Percentiles rank a stretch among this genome's conserved stretches.
phyloP scores from a whole-genome alignment of 495 filamentous ascomycete genomes.

The Aspergillus olivimuriae region DNA sequence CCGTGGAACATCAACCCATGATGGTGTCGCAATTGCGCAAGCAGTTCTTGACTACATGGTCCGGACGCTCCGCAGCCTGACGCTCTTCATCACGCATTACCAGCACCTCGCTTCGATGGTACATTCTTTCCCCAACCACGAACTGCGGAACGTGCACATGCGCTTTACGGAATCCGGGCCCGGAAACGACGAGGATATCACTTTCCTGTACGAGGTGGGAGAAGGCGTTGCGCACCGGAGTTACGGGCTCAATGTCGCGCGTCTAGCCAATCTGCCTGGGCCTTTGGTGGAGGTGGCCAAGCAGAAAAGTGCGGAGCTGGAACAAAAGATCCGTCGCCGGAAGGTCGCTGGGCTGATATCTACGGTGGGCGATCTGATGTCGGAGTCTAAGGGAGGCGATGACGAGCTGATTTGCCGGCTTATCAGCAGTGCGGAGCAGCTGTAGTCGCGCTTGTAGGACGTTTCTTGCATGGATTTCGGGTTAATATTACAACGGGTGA shows the following conservation, averaged over 20 bases:
- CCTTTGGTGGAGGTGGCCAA: conserved; percentile 71
- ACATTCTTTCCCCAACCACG: conserved; percentile 51
- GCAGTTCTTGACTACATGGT: conserved; percentile 83
- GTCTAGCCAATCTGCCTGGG: conserved; percentile 74
- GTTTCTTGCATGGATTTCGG: too few relatives aligned
- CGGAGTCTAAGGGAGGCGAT: conserved; percentile 15
- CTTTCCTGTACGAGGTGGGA: conserved; percentile 75
- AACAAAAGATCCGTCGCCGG: conserved; percentile 61
- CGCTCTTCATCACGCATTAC: conserved; percentile 96
- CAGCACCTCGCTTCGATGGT: conserved; percentile 73
- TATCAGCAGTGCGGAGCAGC: conserved; percentile 31
- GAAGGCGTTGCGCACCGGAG: conserved; percentile 88
- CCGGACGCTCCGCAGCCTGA: conserved; percentile 65
- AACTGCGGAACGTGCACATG: conserved; percentile 77
- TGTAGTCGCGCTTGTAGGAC: too few relatives aligned
- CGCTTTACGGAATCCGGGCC: conserved; percentile 57
- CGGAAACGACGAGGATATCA: conserved; percentile 50
- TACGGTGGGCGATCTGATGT: conserved; percentile 36
- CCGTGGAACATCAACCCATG: conserved; percentile 86
- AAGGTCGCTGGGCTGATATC: conserved; percentile 41
- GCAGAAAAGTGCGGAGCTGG: conserved; percentile 72
- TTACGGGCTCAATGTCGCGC: conserved; percentile 91
- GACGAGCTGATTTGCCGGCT: conserved; percentile 30
- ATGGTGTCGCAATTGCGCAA: conserved; percentile 93
- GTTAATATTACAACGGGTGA: too few relatives aligned